phyloP scores from a whole-genome alignment of 2,329 filamentous ascomycete genomes.

The Aspergillus melleus region DNA sequence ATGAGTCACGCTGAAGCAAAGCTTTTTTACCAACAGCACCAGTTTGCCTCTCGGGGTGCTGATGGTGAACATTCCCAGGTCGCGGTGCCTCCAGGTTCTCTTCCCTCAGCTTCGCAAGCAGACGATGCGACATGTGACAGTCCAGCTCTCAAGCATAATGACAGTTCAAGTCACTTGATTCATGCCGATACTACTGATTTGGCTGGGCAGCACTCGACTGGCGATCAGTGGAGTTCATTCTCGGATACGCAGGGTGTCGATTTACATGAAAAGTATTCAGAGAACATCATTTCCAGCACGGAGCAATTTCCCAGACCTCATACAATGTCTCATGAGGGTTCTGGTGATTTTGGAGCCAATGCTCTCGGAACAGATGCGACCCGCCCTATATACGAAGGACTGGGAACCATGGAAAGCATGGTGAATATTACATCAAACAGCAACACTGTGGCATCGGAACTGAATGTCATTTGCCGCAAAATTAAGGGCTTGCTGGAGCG shows the following conservation, averaged over 20 bases:
- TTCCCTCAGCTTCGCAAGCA: slow-evolving; percentile 2
- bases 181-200: not conserved
- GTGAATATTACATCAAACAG: slow-evolving; percentile 71
- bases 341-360: not conserved
- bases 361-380: not conserved
- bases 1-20: slow-evolving; percentile 94
- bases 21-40: slow-evolving; percentile 90
- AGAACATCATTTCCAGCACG: not conserved
- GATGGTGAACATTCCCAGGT: slow-evolving; percentile 40
- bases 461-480: slow-evolving; percentile 83
- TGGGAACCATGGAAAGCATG: slow-evolving; percentile 61
- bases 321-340: not conserved
- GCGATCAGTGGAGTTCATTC: not conserved
- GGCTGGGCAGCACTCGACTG: not conserved
- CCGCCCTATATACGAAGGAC: slow-evolving; percentile 52
- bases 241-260: not conserved
- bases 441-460: slow-evolving; percentile 77
- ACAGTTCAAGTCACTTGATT: not conserved
- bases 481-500: slow-evolving; percentile 87
- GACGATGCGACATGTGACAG: not conserved
- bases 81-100: slow-evolving; percentile 19
- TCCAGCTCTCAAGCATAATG: not conserved
- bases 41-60: slow-evolving; percentile 57
- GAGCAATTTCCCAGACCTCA: not conserved
- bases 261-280: not conserved